Evolutionary conservation across 805 yeast genomes (phyloP).

Genomic region (Candida caryicola): DNA sequence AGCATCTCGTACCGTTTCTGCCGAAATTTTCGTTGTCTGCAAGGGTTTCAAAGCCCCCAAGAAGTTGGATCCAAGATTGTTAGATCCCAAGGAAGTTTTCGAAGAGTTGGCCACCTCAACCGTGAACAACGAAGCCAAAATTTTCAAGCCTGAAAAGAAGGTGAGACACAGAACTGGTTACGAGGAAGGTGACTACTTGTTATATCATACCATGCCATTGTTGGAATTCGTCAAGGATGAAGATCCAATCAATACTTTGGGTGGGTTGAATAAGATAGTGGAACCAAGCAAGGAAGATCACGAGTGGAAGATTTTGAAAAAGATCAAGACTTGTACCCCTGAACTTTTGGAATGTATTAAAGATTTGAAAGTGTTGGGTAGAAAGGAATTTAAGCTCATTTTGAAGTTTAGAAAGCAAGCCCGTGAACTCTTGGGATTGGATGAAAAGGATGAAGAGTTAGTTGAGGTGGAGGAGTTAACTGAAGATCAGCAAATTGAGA

Average conservation of each 20-base stretch:
- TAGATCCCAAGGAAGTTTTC: slow-evolving; percentile 91
- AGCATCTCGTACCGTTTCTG: slow-evolving; percentile 97
- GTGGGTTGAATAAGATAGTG: slow-evolving; percentile 64
- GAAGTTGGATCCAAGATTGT: slow-evolving; percentile 84
- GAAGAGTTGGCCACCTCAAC: slow-evolving; percentile 77
- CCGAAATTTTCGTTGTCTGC: slow-evolving; percentile 97
- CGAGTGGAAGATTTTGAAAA: slow-evolving; percentile 69
- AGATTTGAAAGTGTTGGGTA: slow-evolving; percentile 92
- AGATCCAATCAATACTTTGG: slow-evolving; percentile 81
- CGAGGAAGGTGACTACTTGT: slow-evolving; percentile 83
- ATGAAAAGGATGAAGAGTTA: slow-evolving; percentile 53
- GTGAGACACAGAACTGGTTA: slow-evolving; percentile 93
- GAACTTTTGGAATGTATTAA: slow-evolving; percentile 82
- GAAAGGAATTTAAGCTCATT: slow-evolving; percentile 83
- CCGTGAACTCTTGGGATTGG: slow-evolving; percentile 70
- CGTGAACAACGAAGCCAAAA: slow-evolving; percentile 80
- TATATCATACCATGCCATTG: slow-evolving; percentile 67
- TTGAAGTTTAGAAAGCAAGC: slow-evolving; percentile 88
- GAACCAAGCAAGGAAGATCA: slow-evolving; percentile 55
- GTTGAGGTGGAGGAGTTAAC: slow-evolving; percentile 68
- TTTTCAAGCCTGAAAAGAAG: slow-evolving; percentile 91
- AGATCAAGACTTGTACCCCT: slow-evolving; percentile 70
- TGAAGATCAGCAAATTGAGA: slow-evolving; percentile 87
- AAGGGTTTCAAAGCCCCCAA: slow-evolving; percentile 95
- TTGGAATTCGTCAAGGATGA: slow-evolving; percentile 79